phyloP scores from a whole-genome alignment of 148 eudicot species.

The Rhododendron vialii region DNA sequence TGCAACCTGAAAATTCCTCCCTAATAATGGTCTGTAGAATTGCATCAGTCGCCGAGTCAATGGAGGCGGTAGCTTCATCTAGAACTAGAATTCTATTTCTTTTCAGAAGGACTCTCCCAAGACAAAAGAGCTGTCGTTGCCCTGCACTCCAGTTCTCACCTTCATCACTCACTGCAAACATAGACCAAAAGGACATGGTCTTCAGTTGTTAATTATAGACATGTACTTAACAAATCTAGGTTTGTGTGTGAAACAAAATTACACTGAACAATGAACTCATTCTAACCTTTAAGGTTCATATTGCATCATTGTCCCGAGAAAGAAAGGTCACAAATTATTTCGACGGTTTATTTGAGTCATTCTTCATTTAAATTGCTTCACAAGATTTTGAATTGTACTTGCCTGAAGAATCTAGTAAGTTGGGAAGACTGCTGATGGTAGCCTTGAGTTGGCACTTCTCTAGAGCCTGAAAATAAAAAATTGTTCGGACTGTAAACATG shows the following conservation, averaged over 20 bases:
- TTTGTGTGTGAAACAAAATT: background rate
- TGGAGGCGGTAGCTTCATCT: conserved; percentile 73
- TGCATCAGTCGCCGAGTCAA: conserved; percentile 53
- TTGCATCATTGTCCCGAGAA: background rate
- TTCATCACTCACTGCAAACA: conserved; percentile 48
- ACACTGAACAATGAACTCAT: background rate
- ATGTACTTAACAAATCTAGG: background rate
- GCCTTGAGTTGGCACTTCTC: conserved; percentile 73
- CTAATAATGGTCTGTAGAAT: conserved; percentile 52
- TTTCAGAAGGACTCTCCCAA: conserved; percentile 56
- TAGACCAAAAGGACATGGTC: background rate
- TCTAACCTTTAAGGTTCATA: background rate
- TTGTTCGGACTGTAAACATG: background rate
- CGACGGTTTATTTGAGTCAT: background rate
- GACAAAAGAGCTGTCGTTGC: conserved; percentile 57
- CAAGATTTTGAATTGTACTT: background rate
- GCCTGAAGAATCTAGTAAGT: conserved; percentile 63
- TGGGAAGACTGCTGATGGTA: conserved; percentile 49
- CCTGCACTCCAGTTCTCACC: conserved; percentile 73
- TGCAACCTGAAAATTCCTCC: conserved; percentile 53
- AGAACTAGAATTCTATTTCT: conserved; percentile 60
- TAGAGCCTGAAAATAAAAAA: conserved; percentile 36
- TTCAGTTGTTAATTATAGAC: background rate
- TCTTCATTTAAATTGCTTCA: background rate
- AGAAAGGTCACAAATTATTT: background rate